Base-by-base conservation (phyloP, 1,284 basidiomycete genomes). In the Porogramme epimiltina region DNA sequence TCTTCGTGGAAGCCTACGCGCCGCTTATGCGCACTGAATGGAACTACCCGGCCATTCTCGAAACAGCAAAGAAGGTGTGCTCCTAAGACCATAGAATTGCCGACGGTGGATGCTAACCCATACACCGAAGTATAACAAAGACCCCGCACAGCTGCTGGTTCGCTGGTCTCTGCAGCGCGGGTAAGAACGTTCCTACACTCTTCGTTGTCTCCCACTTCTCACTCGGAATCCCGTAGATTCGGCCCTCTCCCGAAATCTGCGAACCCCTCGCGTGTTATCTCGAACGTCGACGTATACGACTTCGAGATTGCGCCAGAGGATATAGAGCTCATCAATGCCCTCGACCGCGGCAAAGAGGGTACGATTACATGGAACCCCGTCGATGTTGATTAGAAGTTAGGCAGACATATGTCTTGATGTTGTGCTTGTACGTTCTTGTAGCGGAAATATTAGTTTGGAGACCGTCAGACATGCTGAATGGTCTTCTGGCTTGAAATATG, bases 1-100 rank as follows among this genome's bases (percentile, higher is more conserved):
- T 95, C 48, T 73, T 86, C 25, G 72, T 94, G 4, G 77, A 95
- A 67, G 92, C 82, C 1, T 84, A 84, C 61, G 76, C 72, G 44
- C 81, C 82, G 0, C 64, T 82, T 22, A 66, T 79, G 15, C 71
- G 77, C 19, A 79, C 73, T 3, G 59, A 71, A 42, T 63, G 73
- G 23, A 64, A 71, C 26, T 63, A 81, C 53, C 69, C 72, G 0
- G 67, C 71, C 0, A 57, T 84, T 10, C 64, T 69, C 28, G 62
- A 68, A 18, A 58, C 84, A 13, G 70, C 78, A 0, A 59, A 74
- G 51, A 81, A 77, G 59, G 75, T 73, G 38, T 39, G 62, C 5
- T 18, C 13, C 2, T 13, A 0, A 2, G n/a, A n/a, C n/a, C n/a
- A n/a, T n/a, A n/a, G n/a, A n/a, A n/a, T n/a, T n/a, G n/a, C n/a